Conservation (phyloP, 2,329 filamentous ascomycete genomes). For the Shiraia sp. region DNA sequence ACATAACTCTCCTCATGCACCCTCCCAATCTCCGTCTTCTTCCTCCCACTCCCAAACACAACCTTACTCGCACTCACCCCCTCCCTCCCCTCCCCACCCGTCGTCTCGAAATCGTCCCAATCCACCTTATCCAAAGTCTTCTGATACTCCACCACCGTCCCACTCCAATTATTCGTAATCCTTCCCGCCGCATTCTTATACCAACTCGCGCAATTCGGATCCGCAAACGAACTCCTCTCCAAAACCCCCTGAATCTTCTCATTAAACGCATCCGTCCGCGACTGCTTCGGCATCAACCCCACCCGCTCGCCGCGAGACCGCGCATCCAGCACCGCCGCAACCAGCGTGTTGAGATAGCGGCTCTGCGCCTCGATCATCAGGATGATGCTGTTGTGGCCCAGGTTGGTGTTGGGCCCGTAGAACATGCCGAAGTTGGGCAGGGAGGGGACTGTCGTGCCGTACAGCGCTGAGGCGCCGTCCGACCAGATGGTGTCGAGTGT, state of each 20-base stretch:
- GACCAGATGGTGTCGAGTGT: constrained; percentile 57
- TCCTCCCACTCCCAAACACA: constrained; percentile 40
- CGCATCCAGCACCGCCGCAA: constrained; percentile 54
- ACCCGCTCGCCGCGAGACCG: constrained; percentile 46
- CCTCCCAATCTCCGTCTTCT: constrained; percentile 45
- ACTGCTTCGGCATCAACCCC: constrained; percentile 50
- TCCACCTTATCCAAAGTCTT: constrained; percentile 48
- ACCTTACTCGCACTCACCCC: constrained; percentile 32
- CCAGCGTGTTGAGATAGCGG: constrained; percentile 57
- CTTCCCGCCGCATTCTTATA: constrained; percentile 59
- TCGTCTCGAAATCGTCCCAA: constrained; percentile 51
- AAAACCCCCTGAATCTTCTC: constrained; percentile 51
- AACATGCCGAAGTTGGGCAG: constrained; percentile 62
- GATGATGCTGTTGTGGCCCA: constrained; percentile 62
- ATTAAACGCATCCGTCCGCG: constrained; percentile 51
- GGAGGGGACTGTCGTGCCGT: constrained; percentile 56
- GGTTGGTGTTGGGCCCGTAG: constrained; percentile 61
- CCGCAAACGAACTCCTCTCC: constrained; percentile 54
- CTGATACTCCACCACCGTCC: constrained; percentile 61
- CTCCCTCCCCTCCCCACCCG: constrained; percentile 1
- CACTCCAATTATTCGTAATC: constrained; percentile 62
- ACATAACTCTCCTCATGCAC: constrained; percentile 52
- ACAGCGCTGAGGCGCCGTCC: constrained; percentile 55
- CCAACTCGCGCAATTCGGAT: constrained; percentile 59
- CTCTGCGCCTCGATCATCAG: constrained; percentile 65